Percentiles rank a stretch among this genome's conserved stretches.
phyloP scores from a whole-genome alignment of 306 rosid genomes.

The Corylus avellana region DNA sequence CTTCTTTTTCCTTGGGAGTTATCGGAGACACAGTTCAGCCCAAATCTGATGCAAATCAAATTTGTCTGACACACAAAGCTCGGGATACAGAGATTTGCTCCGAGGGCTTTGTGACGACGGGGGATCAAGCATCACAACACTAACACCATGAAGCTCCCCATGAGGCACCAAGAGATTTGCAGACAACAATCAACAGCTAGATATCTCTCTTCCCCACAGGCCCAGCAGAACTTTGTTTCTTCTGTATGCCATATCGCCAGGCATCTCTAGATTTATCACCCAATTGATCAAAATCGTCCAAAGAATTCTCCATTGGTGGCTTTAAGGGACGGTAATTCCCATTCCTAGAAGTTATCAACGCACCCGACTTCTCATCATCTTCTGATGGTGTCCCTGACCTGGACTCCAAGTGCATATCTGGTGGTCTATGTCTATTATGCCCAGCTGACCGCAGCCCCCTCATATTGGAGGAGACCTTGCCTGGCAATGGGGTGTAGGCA shows the following conservation, averaged over 20 bases:
- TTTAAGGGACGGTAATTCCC: slow-evolving; percentile 65
- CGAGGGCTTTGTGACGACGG: slow-evolving; percentile 16
- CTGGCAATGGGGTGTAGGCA: slow-evolving; percentile 53
- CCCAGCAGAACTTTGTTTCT: slow-evolving; percentile 71
- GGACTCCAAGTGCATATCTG: slow-evolving; percentile 76
- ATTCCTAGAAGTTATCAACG: slow-evolving; percentile 49
- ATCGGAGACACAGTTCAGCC: slow-evolving; percentile 17
- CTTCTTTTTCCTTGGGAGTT: not conserved
- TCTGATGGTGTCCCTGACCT: slow-evolving; percentile 76
- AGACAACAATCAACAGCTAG: slow-evolving; percentile 33
- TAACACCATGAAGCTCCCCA: slow-evolving; percentile 26
- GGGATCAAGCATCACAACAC: slow-evolving; percentile 32
- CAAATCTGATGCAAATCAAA: not conserved
- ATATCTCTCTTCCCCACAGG: slow-evolving; percentile 66
- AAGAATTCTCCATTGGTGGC: slow-evolving; percentile 58
- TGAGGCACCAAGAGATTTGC: slow-evolving; percentile 36
- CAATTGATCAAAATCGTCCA: slow-evolving; percentile 59
- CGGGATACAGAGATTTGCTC: slow-evolving; percentile 17
- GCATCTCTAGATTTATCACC: slow-evolving; percentile 72
- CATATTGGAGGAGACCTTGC: slow-evolving; percentile 60
- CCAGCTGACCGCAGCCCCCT: slow-evolving; percentile 76
- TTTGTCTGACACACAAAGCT: not conserved
- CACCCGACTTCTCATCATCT: slow-evolving; percentile 72
- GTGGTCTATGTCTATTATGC: slow-evolving; percentile 71
- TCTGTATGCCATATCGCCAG: slow-evolving; percentile 79